These are phyloP conservation scores for Entophlyctis luteolus DNA, from an alignment of 192 early-diverging fungal species.

Conservation along the genomic window DNA sequence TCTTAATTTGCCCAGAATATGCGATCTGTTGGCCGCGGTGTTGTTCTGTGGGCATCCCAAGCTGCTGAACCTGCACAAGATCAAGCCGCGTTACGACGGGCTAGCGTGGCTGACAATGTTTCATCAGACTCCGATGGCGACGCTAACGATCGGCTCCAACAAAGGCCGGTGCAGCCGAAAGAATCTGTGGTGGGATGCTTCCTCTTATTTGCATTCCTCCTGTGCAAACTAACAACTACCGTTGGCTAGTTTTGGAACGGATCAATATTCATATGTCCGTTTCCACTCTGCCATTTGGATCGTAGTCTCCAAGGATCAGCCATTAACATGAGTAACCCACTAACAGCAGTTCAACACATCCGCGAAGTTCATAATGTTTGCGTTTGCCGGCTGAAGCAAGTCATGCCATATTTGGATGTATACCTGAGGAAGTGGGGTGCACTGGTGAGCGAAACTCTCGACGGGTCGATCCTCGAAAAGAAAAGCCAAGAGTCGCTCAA, in stretches of 20 bases:
- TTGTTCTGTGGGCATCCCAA: not conserved
- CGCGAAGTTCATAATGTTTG: not conserved
- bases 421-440: constrained; percentile 13
- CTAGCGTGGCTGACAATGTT: not conserved
- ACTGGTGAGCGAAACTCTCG: not conserved
- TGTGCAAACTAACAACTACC: not conserved
- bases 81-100: not conserved
- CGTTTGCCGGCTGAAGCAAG: constrained; percentile 12
- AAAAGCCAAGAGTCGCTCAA: too few relatives aligned
- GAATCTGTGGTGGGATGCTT: too few relatives aligned
- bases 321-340: not conserved
- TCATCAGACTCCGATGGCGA: too few relatives aligned
- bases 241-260: not conserved
- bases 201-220: not conserved
- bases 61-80: not conserved
- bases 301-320: not conserved
- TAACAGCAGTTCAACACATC: not conserved
- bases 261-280: constrained; percentile 12
- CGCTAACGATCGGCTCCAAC: too few relatives aligned
- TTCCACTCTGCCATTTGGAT: constrained; percentile 10
- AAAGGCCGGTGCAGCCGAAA: too few relatives aligned
- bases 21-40: not conserved
- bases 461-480: too few relatives aligned
- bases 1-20: not conserved
- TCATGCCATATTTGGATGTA: constrained; percentile 21